Evolutionary conservation across 2,329 filamentous ascomycete species (phyloP).

Genomic region (Huntiella moniliformis): DNA sequence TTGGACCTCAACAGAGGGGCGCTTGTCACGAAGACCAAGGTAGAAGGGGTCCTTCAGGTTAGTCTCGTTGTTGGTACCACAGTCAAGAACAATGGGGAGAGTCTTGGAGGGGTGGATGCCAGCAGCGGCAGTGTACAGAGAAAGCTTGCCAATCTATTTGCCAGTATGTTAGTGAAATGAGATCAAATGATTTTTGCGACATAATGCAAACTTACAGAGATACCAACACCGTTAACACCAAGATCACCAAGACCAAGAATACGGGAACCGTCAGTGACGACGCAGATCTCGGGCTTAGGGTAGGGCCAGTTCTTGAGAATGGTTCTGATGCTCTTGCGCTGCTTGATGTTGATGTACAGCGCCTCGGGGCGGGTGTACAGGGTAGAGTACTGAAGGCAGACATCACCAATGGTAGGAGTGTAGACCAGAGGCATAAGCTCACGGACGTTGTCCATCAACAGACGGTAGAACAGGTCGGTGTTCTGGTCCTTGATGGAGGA

Average conservation of each 20-base stretch:
- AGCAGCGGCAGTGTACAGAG: constrained; percentile 86
- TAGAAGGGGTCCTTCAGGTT: constrained; percentile 60
- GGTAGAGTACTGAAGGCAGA: constrained; percentile 89
- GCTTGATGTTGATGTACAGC: constrained; percentile 88
- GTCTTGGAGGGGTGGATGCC: constrained; percentile 83
- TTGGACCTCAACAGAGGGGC: constrained; percentile 59
- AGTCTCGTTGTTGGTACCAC: constrained; percentile 45
- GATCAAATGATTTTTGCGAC: background rate
- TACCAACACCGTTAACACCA: constrained; percentile 93
- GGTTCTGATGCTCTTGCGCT: constrained; percentile 72
- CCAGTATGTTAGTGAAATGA: constrained; percentile 2
- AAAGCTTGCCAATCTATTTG: constrained; percentile 65
- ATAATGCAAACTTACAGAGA: constrained; percentile 45
- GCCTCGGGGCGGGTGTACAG: constrained; percentile 90
- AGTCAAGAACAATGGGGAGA: constrained; percentile 50
- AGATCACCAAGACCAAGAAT: constrained; percentile 86
- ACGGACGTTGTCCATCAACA: constrained; percentile 58
- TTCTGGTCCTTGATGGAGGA: constrained; percentile 58
- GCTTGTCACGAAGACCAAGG: constrained; percentile 71
- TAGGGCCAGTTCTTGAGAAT: constrained; percentile 92
- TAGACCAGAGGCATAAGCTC: constrained; percentile 73
- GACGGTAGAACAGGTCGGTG: constrained; percentile 64
- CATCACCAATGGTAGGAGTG: constrained; percentile 83
- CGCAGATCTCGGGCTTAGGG: constrained; percentile 77
- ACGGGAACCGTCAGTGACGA: constrained; percentile 88